These are phyloP conservation scores for Thelephora terrestris DNA, from an alignment of 1,284 basidiomycete species.

Conservation along the genomic window DNA sequence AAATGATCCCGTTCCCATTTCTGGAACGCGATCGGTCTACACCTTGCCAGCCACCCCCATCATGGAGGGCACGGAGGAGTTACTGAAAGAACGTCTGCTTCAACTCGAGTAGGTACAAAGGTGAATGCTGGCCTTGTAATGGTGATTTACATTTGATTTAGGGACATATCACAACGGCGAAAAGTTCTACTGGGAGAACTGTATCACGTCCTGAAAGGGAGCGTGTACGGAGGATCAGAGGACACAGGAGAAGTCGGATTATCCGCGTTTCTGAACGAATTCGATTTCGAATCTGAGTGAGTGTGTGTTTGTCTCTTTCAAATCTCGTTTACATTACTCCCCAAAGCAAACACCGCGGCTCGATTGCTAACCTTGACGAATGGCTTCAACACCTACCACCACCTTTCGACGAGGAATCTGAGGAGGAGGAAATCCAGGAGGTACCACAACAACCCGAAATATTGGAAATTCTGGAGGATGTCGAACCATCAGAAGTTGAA, in stretches of 20 bases:
- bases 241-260: conserved; percentile 35
- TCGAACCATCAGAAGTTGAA: too few species aligned
- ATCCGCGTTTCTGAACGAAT: conserved; percentile 39
- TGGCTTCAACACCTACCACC: not conserved
- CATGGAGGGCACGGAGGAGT: too few species aligned
- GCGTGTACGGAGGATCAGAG: conserved; percentile 25
- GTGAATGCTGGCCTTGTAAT: too few species aligned
- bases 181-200: conserved; percentile 60
- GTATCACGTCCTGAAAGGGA: conserved; percentile 47
- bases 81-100: too few species aligned
- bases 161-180: conserved; percentile 48
- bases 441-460: conserved; percentile 15
- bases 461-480: conserved; percentile 2
- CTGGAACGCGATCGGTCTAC: too few species aligned
- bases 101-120: too few species aligned
- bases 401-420: not conserved
- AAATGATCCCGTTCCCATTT: too few species aligned
- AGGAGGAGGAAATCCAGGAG: conserved; percentile 12
- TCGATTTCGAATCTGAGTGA: conserved; percentile 41
- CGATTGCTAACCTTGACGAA: conserved; percentile 22
- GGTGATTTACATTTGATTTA: conserved; percentile 15
- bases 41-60: too few species aligned
- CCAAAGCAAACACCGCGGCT: conserved; percentile 28
- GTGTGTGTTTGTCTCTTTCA: conserved; percentile 13
- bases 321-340: conserved; percentile 7